These are phyloP conservation scores for Epichloe hybrida DNA, from an alignment of 2,329 filamentous ascomycete genomes.

Conservation along the genomic window DNA sequence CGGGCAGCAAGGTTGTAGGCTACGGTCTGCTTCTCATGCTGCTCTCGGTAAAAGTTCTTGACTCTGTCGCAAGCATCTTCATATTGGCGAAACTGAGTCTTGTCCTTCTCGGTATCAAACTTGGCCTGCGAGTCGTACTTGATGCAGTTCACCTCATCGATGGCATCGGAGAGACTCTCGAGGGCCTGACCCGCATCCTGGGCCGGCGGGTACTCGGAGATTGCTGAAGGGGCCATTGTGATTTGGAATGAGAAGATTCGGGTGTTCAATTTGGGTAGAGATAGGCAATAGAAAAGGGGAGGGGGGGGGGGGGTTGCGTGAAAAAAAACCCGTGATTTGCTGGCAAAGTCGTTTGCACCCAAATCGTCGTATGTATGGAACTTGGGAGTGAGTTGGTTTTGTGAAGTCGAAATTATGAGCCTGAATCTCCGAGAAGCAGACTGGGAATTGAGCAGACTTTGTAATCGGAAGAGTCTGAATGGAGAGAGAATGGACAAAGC, in stretches of 20 bases:
- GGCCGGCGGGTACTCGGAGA: conserved; percentile 8
- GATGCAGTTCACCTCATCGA: conserved; percentile 39
- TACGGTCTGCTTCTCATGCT: conserved; percentile 59
- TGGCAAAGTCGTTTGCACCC: background rate
- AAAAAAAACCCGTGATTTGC: background rate
- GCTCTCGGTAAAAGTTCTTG: conserved; percentile 71
- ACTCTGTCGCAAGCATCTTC: conserved; percentile 71
- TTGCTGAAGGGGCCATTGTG: conserved; percentile 16
- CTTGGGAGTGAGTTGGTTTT: no score
- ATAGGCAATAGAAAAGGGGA: background rate
- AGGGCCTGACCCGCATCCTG: conserved; percentile 19
- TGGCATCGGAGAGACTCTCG: conserved; percentile 34
- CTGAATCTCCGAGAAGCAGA: background rate
- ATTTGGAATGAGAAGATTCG: background rate
- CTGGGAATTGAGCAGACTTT: background rate
- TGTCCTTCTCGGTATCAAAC: conserved; percentile 66
- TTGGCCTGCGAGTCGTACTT: conserved; percentile 41
- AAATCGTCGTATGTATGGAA: no score
- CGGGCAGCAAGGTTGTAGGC: conserved; percentile 77
- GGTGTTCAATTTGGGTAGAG: background rate
- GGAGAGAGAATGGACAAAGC: background rate
- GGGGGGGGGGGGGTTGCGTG: background rate
- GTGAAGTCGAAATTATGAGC: no score
- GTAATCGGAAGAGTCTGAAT: background rate
- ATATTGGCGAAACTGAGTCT: conserved; percentile 70